Evolutionary conservation across 2,329 filamentous ascomycete genomes (phyloP).

Genomic region (Colletotrichum magnum): DNA sequence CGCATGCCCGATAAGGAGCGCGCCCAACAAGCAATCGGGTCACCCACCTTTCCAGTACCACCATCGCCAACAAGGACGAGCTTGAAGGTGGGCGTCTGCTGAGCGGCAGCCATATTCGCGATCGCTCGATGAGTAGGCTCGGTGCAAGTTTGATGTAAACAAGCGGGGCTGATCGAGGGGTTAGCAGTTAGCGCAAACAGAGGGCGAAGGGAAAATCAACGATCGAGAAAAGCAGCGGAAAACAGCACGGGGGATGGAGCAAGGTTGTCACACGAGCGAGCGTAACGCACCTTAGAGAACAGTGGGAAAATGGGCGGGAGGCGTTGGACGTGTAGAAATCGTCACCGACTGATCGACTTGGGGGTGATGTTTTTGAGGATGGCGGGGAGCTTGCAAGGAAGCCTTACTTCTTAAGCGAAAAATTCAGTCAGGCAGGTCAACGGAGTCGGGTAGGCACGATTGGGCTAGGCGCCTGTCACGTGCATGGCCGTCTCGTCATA

Average conservation of each 20-base stretch:
- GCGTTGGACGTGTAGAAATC: conserved; percentile 50
- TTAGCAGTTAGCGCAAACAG: conserved; percentile 37
- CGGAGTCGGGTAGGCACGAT: conserved; percentile 40
- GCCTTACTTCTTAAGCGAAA: conserved; percentile 54
- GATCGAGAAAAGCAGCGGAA: conserved; percentile 22
- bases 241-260: conserved; percentile 38
- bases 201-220: not conserved
- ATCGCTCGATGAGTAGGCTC: conserved; percentile 40
- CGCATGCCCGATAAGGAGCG: conserved; percentile 7
- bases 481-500: conserved; percentile 38
- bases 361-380: conserved; percentile 55
- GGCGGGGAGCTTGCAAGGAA: conserved; percentile 58
- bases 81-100: conserved; percentile 89
- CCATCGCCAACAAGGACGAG: conserved; percentile 99
- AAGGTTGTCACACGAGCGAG: conserved; percentile 1
- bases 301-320: conserved; percentile 17
- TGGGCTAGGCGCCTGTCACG: conserved; percentile 38
- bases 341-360: conserved; percentile 54
- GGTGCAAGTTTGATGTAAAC: conserved; percentile 59
- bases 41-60: conserved; percentile 94
- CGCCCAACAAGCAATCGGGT: not conserved
- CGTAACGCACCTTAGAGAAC: conserved; percentile 19
- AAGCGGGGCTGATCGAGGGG: conserved; percentile 54
- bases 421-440: conserved; percentile 54
- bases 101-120: conserved; percentile 76